phyloP scores from a whole-genome alignment of 2,329 filamentous ascomycete genomes.

The Hymenoscyphus albidus region DNA sequence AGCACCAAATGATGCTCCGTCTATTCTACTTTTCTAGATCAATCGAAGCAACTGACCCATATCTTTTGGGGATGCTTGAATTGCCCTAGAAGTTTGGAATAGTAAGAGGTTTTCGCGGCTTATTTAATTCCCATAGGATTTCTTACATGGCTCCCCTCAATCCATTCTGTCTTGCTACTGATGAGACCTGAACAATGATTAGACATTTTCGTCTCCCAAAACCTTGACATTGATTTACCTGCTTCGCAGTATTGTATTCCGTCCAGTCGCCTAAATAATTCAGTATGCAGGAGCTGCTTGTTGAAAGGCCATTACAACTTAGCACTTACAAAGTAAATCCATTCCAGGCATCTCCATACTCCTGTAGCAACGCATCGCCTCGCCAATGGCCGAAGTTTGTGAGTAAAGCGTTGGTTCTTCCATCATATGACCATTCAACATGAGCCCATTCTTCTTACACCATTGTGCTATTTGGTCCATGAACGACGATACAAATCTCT shows the following conservation, averaged over 20 bases:
- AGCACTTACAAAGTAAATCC: slow-evolving; percentile 27
- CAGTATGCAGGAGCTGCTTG: neutral
- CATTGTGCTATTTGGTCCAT: slow-evolving; percentile 33
- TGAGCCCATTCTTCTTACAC: slow-evolving; percentile 31
- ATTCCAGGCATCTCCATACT: slow-evolving; percentile 35
- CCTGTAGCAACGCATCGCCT: slow-evolving; percentile 36
- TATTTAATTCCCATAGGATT: neutral
- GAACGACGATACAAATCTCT: slow-evolving; percentile 34
- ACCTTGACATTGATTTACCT: slow-evolving; percentile 22
- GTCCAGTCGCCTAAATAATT: slow-evolving; percentile 23
- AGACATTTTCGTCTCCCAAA: neutral
- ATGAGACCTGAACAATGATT: neutral
- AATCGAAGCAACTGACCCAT: no score
- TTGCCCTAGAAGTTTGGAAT: neutral
- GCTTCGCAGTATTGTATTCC: slow-evolving; percentile 37
- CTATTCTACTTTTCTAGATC: no score
- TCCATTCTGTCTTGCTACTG: slow-evolving; percentile 33
- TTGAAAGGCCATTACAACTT: neutral
- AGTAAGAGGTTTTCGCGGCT: neutral
- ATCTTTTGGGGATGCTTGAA: neutral
- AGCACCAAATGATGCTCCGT: no score
- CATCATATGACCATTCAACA: slow-evolving; percentile 36
- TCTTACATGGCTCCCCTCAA: slow-evolving; percentile 28
- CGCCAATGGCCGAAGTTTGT: slow-evolving; percentile 34
- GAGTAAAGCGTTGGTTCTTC: slow-evolving; percentile 34